Evolutionary conservation across 2,329 filamentous ascomycete species (phyloP), one percentile per base, ranked within the genome.

Genomic region (Trichoderma sp.): DNA sequence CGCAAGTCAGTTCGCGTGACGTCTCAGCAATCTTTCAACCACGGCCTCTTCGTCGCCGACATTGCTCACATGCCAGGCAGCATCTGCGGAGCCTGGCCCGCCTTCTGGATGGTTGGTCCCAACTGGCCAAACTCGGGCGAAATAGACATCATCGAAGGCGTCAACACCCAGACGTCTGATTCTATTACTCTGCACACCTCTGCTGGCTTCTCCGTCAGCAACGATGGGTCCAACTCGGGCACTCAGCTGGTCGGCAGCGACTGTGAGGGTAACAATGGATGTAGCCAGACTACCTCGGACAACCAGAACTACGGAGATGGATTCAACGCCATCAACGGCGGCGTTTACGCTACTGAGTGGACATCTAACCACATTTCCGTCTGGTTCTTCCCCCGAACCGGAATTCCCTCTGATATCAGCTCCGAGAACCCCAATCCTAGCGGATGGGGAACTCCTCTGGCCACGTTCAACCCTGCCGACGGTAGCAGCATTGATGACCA

Each of bases 71-170:
- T 94, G 88, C 92, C 92, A n/a, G 85, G 85, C 24, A 87, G 87
- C 53, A 81, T 84, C 70, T 94, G 92, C 75, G 92, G 91, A 40
- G 86, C 88, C 16, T 95, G 92, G 92, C 91, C 92, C 1, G 92
- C 92, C 16, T 91, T 91, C 78, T 92, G 87, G 87, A 84, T 82
- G 63, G 84, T 92, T 40, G 91, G 91, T 19, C 82, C 84, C n/a
- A 79, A 86, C 75, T 94, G 92, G 92, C 92, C 92, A 1, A 77
- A 77, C 53, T 82, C 83, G 8, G 92, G 92, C 58, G 92, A 94
- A 80, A 92, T 95, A 74, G 92, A 95, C 77, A 91, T 94, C 74
- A 88, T 94, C 73, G 92, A 94, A 81, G 91, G 91, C 47, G 90
- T 93, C 73, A 92, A 93, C 81, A 81, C 83, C 27, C 85, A 88